These are phyloP conservation scores for Phytophthora europaea DNA, from an alignment of 352 stramenopile genomes.

Conservation along the genomic window DNA sequence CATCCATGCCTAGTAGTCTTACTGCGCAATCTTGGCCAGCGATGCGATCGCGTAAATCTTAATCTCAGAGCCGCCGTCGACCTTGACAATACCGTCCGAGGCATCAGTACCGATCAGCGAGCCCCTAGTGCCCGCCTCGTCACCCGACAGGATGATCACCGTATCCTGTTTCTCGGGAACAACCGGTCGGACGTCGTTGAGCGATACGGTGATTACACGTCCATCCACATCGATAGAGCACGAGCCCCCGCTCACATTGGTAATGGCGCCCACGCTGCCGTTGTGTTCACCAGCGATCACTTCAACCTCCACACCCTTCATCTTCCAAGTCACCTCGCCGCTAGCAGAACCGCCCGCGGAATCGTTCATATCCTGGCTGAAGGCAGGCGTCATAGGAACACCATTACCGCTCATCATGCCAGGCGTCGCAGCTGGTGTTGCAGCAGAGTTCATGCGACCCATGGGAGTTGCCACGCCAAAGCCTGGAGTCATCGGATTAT, in stretches of 20 bases:
- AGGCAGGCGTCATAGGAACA: conserved; percentile 84
- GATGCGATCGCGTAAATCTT: conserved; percentile 90
- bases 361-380: conserved; percentile 65
- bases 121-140: conserved; percentile 86
- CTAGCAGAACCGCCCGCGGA: conserved; percentile 42
- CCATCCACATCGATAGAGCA: conserved; percentile 88
- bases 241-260: conserved; percentile 70
- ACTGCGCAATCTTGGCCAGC: conserved; percentile 88
- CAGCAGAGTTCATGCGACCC: conserved; percentile 74
- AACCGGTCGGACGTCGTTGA: conserved; percentile 80
- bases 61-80: conserved; percentile 90
- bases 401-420: conserved; percentile 74
- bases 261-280: conserved; percentile 81
- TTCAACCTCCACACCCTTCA: conserved; percentile 89
- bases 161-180: conserved; percentile 90
- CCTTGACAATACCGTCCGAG: conserved; percentile 91
- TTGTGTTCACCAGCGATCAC: conserved; percentile 74
- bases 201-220: conserved; percentile 67
- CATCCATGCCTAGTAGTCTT: conserved; percentile 48
- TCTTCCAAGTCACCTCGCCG: conserved; percentile 90
- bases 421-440: conserved; percentile 74
- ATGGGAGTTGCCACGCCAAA: conserved; percentile 84
- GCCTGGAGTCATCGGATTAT: conserved; percentile 91
- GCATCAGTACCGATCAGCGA: conserved; percentile 90
- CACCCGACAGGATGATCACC: conserved; percentile 88